phyloP scores from a whole-genome alignment of 192 early-diverging fungal genomes.

The Linnemannia exigua region DNA sequence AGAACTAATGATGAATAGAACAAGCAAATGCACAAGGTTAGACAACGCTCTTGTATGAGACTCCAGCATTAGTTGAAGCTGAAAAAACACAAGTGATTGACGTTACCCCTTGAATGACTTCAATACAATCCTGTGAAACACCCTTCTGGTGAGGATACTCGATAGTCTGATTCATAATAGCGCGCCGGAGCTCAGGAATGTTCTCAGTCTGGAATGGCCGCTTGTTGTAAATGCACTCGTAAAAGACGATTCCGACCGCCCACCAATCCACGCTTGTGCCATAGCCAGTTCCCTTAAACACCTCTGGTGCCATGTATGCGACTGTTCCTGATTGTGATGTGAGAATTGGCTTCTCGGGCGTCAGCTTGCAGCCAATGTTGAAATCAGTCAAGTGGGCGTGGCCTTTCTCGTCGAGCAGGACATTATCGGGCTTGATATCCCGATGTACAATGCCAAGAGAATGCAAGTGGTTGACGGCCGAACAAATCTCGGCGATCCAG shows the following conservation, averaged over 20 bases:
- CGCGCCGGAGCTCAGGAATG: slow-evolving; percentile 34
- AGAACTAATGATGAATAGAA: slow-evolving; percentile 16
- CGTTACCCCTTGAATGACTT: slow-evolving; percentile 31
- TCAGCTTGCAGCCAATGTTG: slow-evolving; percentile 88
- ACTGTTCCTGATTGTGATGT: slow-evolving; percentile 92
- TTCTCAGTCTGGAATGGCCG: slow-evolving; percentile 44
- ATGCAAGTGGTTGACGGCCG: slow-evolving; percentile 88
- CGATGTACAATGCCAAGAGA: slow-evolving; percentile 85
- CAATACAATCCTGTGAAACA: slow-evolving; percentile 41
- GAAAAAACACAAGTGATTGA: background rate
- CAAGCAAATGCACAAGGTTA: background rate
- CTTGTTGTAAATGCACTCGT: slow-evolving; percentile 84
- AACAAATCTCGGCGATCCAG: slow-evolving; percentile 91
- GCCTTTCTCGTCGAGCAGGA: slow-evolving; percentile 80
- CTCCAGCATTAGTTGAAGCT: background rate
- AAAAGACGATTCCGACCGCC: slow-evolving; percentile 92
- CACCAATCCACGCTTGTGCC: slow-evolving; percentile 96
- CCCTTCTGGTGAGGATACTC: slow-evolving; percentile 35
- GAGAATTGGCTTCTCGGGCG: slow-evolving; percentile 70
- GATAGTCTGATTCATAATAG: slow-evolving; percentile 33
- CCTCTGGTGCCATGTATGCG: slow-evolving; percentile 93
- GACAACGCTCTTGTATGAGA: background rate
- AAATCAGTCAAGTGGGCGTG: slow-evolving; percentile 96
- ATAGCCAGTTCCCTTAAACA: slow-evolving; percentile 82
- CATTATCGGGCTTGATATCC: slow-evolving; percentile 97